Evolutionary conservation across 1,284 basidiomycete species (phyloP).

Genomic region (Cutaneotrichosporon arboriforme): DNA sequence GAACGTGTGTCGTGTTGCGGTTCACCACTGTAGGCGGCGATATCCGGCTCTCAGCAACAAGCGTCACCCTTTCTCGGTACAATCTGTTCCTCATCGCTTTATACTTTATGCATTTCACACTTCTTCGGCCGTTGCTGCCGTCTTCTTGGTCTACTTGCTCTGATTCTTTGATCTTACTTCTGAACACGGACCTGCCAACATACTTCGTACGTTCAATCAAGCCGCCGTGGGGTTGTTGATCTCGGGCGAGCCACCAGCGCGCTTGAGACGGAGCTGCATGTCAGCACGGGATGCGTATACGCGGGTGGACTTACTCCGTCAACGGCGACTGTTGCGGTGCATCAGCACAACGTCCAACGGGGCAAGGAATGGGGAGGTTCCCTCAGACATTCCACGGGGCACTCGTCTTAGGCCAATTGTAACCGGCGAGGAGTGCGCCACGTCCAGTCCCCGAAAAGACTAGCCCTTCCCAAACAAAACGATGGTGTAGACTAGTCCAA

Average conservation of each 20-base stretch:
- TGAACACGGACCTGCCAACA: neutral
- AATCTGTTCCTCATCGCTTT: neutral
- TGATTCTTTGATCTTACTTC: neutral
- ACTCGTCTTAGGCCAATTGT: no score
- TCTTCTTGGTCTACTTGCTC: neutral
- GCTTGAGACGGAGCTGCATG: conserved; percentile 14
- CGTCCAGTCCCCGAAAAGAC: no score
- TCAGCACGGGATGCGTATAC: neutral
- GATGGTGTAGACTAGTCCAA: no score
- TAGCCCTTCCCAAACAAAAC: no score
- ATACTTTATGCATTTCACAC: neutral
- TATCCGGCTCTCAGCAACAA: no score
- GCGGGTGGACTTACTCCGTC: neutral
- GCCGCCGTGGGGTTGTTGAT: neutral
- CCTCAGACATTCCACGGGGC: neutral
- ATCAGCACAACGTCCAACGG: neutral
- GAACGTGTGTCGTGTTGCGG: neutral
- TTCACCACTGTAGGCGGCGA: no score
- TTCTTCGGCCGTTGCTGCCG: neutral
- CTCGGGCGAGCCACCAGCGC: conserved; percentile 4
- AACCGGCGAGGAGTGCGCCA: no score
- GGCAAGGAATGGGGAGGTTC: neutral
- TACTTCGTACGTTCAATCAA: no score
- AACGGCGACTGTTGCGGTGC: neutral
- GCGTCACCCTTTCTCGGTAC: no score